A percentile compares a stretch with the other conserved stretches of the same genome.
phyloP scores from a whole-genome alignment of 1,139 yeast species.

The Geotrichum carabidarum region DNA sequence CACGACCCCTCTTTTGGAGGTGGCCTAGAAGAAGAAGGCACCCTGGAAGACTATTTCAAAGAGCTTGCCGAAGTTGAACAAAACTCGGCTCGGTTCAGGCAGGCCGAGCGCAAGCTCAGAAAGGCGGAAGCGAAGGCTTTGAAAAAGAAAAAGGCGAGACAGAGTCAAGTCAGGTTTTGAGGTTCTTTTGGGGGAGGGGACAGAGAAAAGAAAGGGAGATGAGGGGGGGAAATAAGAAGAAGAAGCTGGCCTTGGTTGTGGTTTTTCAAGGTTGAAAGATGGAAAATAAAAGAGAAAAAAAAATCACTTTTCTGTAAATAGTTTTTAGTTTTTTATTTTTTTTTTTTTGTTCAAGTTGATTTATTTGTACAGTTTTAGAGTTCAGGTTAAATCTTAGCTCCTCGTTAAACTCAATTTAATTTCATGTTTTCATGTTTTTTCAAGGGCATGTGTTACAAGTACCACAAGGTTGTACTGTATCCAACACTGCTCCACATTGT shows the following conservation, averaged over 20 bases:
- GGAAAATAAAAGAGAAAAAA: not conserved
- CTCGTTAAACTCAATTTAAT: too few relatives aligned
- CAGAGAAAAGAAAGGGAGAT: too few relatives aligned
- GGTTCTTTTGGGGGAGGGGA: too few relatives aligned
- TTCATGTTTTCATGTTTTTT: too few relatives aligned
- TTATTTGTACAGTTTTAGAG: too few relatives aligned
- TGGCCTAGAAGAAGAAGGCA: conserved; percentile 10
- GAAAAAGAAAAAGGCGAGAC: not conserved
- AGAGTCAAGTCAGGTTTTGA: not conserved
- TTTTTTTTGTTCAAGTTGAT: too few relatives aligned
- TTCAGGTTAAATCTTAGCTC: too few relatives aligned
- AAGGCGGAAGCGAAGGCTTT: not conserved
- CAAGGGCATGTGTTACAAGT: too few relatives aligned
- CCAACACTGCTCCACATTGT: too few relatives aligned
- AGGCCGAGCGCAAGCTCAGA: conserved; percentile 6
- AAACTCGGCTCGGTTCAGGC: conserved; percentile 3
- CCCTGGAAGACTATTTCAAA: conserved; percentile 24
- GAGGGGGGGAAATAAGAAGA: too few relatives aligned
- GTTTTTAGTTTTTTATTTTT: not conserved
- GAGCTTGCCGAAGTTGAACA: conserved; percentile 22
- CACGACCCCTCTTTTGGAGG: conserved; percentile 13
- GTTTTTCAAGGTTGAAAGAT: not conserved
- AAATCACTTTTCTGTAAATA: not conserved
- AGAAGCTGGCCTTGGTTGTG: too few relatives aligned
- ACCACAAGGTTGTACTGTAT: too few relatives aligned